A percentile compares a stretch with the other conserved stretches of the same genome.
Evolutionary conservation across 495 filamentous ascomycete species (phyloP).

Genomic region (Lasiosphaeria hispida): DNA sequence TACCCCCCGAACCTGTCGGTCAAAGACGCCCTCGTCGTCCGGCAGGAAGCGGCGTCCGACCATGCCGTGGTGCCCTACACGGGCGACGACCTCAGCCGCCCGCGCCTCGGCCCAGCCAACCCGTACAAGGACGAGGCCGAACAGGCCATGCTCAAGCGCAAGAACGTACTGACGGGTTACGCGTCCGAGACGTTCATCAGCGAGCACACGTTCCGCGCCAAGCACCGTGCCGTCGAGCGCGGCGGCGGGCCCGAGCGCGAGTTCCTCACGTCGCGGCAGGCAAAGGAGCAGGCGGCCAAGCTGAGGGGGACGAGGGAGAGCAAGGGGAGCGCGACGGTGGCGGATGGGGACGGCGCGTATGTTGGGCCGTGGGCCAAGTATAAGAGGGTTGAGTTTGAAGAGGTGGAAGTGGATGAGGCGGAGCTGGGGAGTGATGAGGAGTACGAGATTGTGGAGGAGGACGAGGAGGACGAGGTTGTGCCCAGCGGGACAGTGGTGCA

Average conservation of each 20-base stretch:
- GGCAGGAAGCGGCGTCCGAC: conserved; percentile 46
- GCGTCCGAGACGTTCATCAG: conserved; percentile 87
- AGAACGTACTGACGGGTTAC: conserved; percentile 86
- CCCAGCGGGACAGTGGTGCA: conserved; percentile 51
- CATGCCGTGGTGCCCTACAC: conserved; percentile 66
- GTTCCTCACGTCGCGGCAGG: conserved; percentile 37
- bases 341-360: conserved; percentile 83
- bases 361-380: conserved; percentile 94
- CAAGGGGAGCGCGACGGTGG: conserved; percentile 77
- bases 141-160: conserved; percentile 61
- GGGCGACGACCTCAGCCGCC: conserved; percentile 62
- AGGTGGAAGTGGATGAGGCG: conserved; percentile 51
- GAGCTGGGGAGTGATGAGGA: conserved; percentile 76
- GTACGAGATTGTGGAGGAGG: conserved; percentile 66
- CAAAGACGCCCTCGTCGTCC: conserved; percentile 53
- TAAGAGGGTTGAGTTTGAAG: conserved; percentile 61
- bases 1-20: conserved; percentile 59
- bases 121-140: conserved; percentile 68
- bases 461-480: conserved; percentile 55
- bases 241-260: conserved; percentile 44
- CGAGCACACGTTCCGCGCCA: conserved; percentile 80
- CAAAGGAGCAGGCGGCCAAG: conserved; percentile 65
- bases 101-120: conserved; percentile 70
- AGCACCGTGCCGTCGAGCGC: conserved; percentile 72
- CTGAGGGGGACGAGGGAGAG: conserved; percentile 69